Conservation (phyloP, 108 stramenopile species). For the Discostella stelligeroides region DNA sequence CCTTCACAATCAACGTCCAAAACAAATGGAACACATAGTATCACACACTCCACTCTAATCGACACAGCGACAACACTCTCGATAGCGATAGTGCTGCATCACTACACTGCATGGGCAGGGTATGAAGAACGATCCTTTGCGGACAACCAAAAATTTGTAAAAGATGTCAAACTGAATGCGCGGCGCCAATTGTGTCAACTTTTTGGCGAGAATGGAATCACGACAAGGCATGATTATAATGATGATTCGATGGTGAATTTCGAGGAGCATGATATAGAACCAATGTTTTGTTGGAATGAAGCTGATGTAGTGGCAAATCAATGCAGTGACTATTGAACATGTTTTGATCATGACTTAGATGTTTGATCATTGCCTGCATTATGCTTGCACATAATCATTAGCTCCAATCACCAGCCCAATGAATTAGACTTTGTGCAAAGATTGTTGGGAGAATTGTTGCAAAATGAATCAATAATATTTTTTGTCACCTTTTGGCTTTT, state of each 20-base stretch:
- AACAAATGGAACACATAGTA: conserved; percentile 11
- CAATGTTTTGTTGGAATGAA: conserved; percentile 7
- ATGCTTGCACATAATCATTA: neutral
- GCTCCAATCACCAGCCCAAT: neutral
- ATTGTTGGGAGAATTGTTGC: no score
- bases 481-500: no score
- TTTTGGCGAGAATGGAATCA: neutral
- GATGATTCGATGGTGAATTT: neutral
- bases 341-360: no score
- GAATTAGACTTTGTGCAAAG: no score
- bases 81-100: conserved; percentile 78
- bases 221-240: neutral
- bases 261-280: neutral
- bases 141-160: conserved; percentile 51
- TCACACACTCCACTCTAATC: conserved; percentile 41
- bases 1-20: neutral
- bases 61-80: conserved; percentile 68
- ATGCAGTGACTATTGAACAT: conserved; percentile 12
- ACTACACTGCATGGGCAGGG: conserved; percentile 63
- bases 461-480: no score
- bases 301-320: neutral
- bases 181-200: conserved; percentile 30
- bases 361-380: no score
- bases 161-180: conserved; percentile 28
- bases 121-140: conserved; percentile 46